These are phyloP conservation scores for Eucalyptus pauciflora DNA, from an alignment of 345 rosid genomes.

Conservation along the genomic window DNA sequence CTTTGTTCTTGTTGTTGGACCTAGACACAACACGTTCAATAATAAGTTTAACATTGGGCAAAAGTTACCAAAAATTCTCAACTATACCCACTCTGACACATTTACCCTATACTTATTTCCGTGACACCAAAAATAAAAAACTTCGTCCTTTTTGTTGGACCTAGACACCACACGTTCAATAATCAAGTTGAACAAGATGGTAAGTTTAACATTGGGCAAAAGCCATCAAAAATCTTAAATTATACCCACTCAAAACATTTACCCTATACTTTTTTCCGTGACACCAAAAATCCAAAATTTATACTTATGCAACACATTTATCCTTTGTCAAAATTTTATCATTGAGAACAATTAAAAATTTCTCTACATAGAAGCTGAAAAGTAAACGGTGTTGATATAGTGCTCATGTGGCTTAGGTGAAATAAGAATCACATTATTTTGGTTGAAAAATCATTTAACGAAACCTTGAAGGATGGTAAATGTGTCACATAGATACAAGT, in stretches of 20 bases:
- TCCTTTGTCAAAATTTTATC: not conserved
- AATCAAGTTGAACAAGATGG: not conserved
- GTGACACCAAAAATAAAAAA: not conserved
- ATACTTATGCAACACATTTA: accelerated
- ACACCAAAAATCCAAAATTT: no score
- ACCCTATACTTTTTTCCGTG: not conserved
- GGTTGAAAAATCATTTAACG: not conserved
- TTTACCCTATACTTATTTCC: no score
- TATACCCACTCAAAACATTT: not conserved
- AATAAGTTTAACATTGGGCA: not conserved
- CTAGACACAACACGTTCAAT: not conserved
- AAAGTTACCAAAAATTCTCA: not conserved
- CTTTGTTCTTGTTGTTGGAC: not conserved
- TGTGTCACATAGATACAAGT: not conserved
- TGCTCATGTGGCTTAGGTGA: not conserved
- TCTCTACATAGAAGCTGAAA: not conserved
- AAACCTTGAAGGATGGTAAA: not conserved
- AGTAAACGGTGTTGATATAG: not conserved
- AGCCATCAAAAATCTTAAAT: not conserved
- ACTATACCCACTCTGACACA: not conserved
- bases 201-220: not conserved
- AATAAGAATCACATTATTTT: not conserved
- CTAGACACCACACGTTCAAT: not conserved
- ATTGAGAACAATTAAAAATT: not conserved
- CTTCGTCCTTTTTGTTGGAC: not conserved